Percentiles rank a stretch among this genome's conserved stretches.
Evolutionary conservation across 495 filamentous ascomycete species (phyloP).

Genomic region (Bacidia rubella): DNA sequence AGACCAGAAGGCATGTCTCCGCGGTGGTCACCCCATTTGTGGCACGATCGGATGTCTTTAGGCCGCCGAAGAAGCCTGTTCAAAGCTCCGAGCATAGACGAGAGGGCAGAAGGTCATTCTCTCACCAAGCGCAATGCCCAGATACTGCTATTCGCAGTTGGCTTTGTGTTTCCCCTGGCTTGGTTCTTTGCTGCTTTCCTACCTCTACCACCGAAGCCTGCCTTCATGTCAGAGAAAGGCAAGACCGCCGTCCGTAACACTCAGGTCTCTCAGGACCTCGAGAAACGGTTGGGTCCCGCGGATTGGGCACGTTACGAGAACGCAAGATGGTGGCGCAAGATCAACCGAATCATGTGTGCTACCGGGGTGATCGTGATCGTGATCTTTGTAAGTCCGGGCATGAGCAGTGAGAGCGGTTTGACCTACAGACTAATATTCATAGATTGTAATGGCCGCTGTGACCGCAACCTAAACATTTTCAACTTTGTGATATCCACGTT

Average conservation of each 20-base stretch:
- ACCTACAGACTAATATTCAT: not conserved
- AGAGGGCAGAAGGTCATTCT: conserved; percentile 40
- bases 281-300: conserved; percentile 29
- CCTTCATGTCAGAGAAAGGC: conserved; percentile 24
- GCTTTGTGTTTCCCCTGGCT: conserved; percentile 78
- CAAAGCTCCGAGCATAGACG: conserved; percentile 58
- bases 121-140: conserved; percentile 63
- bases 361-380: conserved; percentile 66
- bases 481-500: not conserved
- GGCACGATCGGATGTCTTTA: conserved; percentile 43
- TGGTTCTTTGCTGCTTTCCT: conserved; percentile 82
- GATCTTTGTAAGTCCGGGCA: conserved; percentile 50
- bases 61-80: conserved; percentile 39
- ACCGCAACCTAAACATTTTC: conserved; percentile 5
- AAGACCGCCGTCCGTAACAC: conserved; percentile 15
- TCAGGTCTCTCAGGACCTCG: conserved; percentile 31
- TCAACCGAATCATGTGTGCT: conserved; percentile 78
- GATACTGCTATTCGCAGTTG: conserved; percentile 73
- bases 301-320: conserved; percentile 62
- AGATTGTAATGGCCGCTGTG: conserved; percentile 13
- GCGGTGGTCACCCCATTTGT: conserved; percentile 64
- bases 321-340: conserved; percentile 80
- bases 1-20: conserved; percentile 9
- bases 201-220: conserved; percentile 52
- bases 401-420: not conserved